Evolutionary conservation across 345 rosid genomes (phyloP).

Genomic region (Citrus mangshanensis): DNA sequence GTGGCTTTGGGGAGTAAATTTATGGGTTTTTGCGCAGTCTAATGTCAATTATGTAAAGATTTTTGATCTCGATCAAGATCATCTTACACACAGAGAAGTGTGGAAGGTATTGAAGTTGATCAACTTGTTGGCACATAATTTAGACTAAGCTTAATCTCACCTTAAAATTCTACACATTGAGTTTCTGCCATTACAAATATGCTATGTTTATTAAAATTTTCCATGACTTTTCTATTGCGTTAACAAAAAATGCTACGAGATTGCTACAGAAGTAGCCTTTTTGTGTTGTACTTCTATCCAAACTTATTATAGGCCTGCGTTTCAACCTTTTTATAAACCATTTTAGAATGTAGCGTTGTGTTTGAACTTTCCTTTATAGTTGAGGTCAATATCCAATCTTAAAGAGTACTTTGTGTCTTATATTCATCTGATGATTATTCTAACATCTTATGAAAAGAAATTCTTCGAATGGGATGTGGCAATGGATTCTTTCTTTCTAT

Average conservation of each 20-base stretch:
- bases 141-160: background rate
- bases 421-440: background rate
- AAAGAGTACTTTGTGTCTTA: background rate
- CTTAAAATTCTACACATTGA: background rate
- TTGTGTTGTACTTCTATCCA: background rate
- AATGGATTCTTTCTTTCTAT: background rate
- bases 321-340: background rate
- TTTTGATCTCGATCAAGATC: conserved; percentile 80
- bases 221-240: background rate
- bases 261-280: background rate
- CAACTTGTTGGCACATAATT: background rate
- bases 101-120: conserved; percentile 73
- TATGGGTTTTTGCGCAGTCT: conserved; percentile 83
- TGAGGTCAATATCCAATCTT: background rate
- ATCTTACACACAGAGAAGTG: conserved; percentile 84
- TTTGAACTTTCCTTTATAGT: background rate
- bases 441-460: background rate
- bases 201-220: background rate
- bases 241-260: background rate
- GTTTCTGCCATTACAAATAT: background rate
- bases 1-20: conserved; percentile 96
- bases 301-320: background rate
- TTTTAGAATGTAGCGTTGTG: background rate
- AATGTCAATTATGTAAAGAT: conserved; percentile 74
- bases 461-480: background rate